Conservation (phyloP, 176 grass and related monocot species). For the Zizania latifolia region DNA sequence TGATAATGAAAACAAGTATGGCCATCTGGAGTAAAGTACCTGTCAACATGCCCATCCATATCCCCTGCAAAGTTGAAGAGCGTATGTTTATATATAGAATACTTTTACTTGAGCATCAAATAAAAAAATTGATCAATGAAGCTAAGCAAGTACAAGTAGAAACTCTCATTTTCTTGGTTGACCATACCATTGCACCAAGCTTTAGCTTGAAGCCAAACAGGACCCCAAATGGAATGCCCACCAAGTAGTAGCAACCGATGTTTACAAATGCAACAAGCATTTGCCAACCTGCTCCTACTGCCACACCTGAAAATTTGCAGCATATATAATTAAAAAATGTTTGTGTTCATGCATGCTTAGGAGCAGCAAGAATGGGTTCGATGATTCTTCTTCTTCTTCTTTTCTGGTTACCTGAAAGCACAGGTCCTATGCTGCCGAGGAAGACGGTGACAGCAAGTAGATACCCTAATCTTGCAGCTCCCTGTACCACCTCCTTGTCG, state of each 20-base stretch:
- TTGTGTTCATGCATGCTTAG: neutral
- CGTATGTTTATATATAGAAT: too few species aligned
- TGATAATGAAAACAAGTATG: constrained; percentile 51
- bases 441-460: constrained; percentile 58
- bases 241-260: constrained; percentile 62
- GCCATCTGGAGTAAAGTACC: constrained; percentile 61
- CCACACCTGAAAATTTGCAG: constrained; percentile 46
- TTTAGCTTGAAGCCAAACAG: constrained; percentile 66
- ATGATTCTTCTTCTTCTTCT: neutral
- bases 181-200: constrained; percentile 36
- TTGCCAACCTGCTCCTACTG: constrained; percentile 84
- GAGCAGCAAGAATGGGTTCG: neutral
- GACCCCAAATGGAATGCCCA: constrained; percentile 67
- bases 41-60: constrained; percentile 78
- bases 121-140: neutral
- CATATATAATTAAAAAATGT: neutral
- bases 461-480: constrained; percentile 47
- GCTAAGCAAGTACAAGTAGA: neutral
- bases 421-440: constrained; percentile 60
- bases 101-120: neutral
- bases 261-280: constrained; percentile 56
- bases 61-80: constrained; percentile 48
- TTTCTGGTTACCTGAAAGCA: constrained; percentile 59
- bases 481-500: constrained; percentile 31
- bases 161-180: neutral